phyloP scores from a whole-genome alignment of 2,329 filamentous ascomycete genomes.

The Microcyclosporella mali region DNA sequence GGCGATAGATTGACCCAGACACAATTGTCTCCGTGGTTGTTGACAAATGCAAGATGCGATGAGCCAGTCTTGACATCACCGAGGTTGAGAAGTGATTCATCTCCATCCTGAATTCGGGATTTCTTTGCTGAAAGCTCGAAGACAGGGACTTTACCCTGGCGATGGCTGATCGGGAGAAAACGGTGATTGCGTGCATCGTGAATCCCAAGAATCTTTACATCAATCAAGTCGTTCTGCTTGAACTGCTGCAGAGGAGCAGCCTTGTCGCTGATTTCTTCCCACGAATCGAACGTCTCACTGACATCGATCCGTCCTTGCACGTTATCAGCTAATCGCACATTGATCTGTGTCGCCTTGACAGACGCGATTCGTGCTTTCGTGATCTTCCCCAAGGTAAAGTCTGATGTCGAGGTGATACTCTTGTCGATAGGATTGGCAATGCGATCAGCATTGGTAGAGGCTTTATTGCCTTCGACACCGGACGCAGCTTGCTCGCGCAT shows the following conservation, averaged over 20 bases:
- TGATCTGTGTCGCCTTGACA: slow-evolving; percentile 85
- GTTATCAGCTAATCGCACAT: slow-evolving; percentile 80
- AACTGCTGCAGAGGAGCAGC: slow-evolving; percentile 76
- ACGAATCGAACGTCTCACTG: slow-evolving; percentile 81
- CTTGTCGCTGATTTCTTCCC: slow-evolving; percentile 76
- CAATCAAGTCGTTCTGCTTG: slow-evolving; percentile 61
- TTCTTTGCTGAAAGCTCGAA: slow-evolving; percentile 80
- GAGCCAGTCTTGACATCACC: slow-evolving; percentile 67
- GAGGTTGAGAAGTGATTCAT: slow-evolving; percentile 61
- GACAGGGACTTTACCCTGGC: slow-evolving; percentile 68
- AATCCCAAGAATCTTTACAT: slow-evolving; percentile 73
- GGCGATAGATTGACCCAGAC: slow-evolving; percentile 90
- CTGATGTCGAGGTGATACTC: slow-evolving; percentile 57
- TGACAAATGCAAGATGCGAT: slow-evolving; percentile 75
- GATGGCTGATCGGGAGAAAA: slow-evolving; percentile 86
- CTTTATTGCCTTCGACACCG: slow-evolving; percentile 22
- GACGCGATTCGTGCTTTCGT: slow-evolving; percentile 75
- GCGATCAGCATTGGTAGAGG: slow-evolving; percentile 20
- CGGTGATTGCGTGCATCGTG: slow-evolving; percentile 86
- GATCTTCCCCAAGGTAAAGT: slow-evolving; percentile 66
- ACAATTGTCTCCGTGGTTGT: slow-evolving; percentile 73
- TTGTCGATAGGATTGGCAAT: slow-evolving; percentile 57
- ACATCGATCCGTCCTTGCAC: slow-evolving; percentile 89
- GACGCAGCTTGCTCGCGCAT: slow-evolving; percentile 46
- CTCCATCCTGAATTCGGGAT: slow-evolving; percentile 30